Evolutionary conservation across 768 basidiomycete genomes (phyloP), one percentile per base, ranked within the genome.

Genomic region (Boletus patriciae): DNA sequence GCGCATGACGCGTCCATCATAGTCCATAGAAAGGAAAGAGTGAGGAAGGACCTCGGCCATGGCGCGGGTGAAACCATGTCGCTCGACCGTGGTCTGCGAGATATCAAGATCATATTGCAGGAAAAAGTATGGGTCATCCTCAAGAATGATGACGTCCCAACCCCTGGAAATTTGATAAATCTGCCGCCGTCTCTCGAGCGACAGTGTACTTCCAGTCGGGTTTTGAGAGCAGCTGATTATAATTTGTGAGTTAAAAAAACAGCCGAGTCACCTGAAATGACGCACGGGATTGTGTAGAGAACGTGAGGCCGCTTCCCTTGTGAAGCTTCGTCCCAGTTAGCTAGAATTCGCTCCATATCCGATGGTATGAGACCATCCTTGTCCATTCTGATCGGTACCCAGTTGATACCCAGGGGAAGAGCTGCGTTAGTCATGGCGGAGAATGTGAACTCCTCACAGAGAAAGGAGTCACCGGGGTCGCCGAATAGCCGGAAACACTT

Each of bases 61-160:
- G 23, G 71, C 73, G 25, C 62, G 64, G 12, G 65, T 63, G 23
- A 68, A 71, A 4, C 71, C 70, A 4, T 61, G 38, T 25, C 57
- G 57, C 29, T 73, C 68, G n/a, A 70, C 25, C 2, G 65, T 60
- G 21, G 59, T 41, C 51, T 67, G 54, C 38, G 37, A 44, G 55
- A 68, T 37, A 47, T 65, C 43, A 27, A 68, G 65, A 58, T 74
- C 77, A 38, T 73, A 82, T 59, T 81, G 80, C 16, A 80, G 66
- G 68, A 73, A 80, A 58, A 74, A 81, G 67, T 83, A 83, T 4
- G 81, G 81, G 59, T 82, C 76, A 57, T 78, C 78, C 61, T 80
- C 81, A 36, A 78, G 73, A 64, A 83, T 83, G 50, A 83, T 70
- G 13, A 83, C 63, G 55, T 83, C 82, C 66, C 74, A 81, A 38